phyloP scores from a whole-genome alignment of 2,329 filamentous ascomycete genomes.

The Cercospora janseana region DNA sequence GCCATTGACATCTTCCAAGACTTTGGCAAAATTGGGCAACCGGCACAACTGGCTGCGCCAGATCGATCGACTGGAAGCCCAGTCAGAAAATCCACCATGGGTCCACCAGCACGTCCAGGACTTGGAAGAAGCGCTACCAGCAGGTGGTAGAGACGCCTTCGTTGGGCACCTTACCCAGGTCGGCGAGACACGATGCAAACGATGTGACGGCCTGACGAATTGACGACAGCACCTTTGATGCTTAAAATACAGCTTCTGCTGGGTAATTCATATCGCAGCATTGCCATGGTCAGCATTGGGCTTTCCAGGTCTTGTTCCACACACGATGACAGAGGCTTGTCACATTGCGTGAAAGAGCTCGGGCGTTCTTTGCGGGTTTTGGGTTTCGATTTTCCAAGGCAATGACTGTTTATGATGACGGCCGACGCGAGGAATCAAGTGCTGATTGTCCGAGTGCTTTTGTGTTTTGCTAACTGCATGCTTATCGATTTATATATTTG shows the following conservation, averaged over 20 bases:
- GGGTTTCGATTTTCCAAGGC: too few relatives aligned
- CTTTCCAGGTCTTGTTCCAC: neutral
- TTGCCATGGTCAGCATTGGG: neutral
- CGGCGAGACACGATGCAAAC: constrained; percentile 7
- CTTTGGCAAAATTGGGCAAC: constrained; percentile 68
- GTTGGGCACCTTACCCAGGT: constrained; percentile 4
- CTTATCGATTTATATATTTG: constrained; percentile 8
- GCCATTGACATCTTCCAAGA: constrained; percentile 71
- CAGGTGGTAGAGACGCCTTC: constrained; percentile 31
- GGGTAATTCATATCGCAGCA: neutral
- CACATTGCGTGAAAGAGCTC: neutral
- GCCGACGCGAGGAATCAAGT: constrained; percentile 15
- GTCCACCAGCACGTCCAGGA: constrained; percentile 31
- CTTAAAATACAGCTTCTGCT: neutral
- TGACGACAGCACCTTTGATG: constrained; percentile 17
- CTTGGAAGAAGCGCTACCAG: constrained; percentile 34
- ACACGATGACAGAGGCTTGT: neutral
- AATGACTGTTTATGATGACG: constrained; percentile 16
- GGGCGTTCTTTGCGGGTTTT: neutral
- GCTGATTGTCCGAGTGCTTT: constrained; percentile 15
- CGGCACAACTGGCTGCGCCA: constrained; percentile 24
- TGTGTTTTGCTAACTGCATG: constrained; percentile 10
- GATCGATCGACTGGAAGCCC: constrained; percentile 36
- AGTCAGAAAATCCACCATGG: constrained; percentile 33
- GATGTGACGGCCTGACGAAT: constrained; percentile 20